A percentile compares a stretch with the other conserved stretches of the same genome.
These are phyloP conservation scores for Leersia perrieri DNA, from an alignment of 176 grass and related monocot genomes.

Conservation along the genomic window DNA sequence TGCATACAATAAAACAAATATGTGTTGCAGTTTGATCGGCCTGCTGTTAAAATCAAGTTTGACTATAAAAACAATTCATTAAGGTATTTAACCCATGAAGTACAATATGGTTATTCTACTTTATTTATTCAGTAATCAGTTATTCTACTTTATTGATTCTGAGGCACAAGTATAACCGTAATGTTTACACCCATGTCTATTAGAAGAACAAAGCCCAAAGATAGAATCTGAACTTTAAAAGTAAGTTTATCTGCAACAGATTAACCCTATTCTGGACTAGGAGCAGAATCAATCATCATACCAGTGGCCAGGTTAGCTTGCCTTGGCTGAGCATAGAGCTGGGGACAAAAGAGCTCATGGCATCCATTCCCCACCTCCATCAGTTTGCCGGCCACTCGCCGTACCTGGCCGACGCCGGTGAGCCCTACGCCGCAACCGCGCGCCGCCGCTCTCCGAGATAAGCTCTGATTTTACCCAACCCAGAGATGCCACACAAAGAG, in stretches of 20 bases:
- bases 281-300: background rate
- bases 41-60: background rate
- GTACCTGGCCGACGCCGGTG: background rate
- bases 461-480: conserved; percentile 20
- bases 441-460: conserved; percentile 7
- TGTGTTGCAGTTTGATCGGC: background rate
- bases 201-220: background rate
- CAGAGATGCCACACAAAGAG: background rate
- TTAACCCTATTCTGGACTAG: background rate
- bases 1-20: background rate
- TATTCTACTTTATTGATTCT: background rate
- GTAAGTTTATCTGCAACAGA: background rate
- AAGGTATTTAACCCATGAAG: background rate
- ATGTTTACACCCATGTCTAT: background rate
- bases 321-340: background rate
- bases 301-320: background rate
- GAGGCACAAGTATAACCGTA: background rate
- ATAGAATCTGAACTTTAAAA: background rate
- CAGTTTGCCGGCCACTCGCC: conserved; percentile 25
- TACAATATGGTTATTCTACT: background rate
- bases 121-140: background rate
- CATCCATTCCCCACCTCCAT: conserved; percentile 19
- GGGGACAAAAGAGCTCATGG: background rate
- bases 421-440: background rate
- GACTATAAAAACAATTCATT: background rate